Evolutionary conservation across 2,329 filamentous ascomycete genomes (phyloP), one percentile per base, ranked within the genome.

Genomic region (Aspergillus costaricaensis): DNA sequence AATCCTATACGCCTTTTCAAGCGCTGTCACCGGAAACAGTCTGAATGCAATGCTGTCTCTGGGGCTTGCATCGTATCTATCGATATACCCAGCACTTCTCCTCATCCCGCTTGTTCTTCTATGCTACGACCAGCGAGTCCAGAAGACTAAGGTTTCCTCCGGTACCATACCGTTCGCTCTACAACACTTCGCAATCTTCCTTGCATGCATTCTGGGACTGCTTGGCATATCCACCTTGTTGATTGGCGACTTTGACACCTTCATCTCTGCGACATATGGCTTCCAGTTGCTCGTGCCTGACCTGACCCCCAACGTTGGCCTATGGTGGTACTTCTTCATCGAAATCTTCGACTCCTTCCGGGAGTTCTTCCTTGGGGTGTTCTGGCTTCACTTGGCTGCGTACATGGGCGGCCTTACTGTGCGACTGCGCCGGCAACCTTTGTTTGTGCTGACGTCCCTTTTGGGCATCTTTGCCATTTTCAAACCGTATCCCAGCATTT

Each of bases 241-340:
- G 43, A 91, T 90, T 1, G 88, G 83, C 32, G 83, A 86, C 63
- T 96, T 92, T 2, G 96, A 91, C 91, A 88, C 93, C 63, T 99
- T 98, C 71, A 77, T 98, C 19, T 78, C 84, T 7, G 92, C 92
- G 19, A 97, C 95, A 0, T 99, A 99, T 77, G 92, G 94, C 67
- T 91, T 96, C 50, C 93, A 96, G 69, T 84, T 99, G 39, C 87
- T 95, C 1, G 85, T 99, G 2, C 91, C 92, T 8, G 95, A 99
- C 73, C 83, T 99, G 43, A 96, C 94, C 0, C 95, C 95, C 12
- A 99, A 98, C 67, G 90, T 96, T 30, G 95, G 95, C 1, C 83
- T 99, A 1, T 99, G 95, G 95, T 99, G 95, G 95, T 99, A 99
- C 78, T 99, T 99, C 79, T 98, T 99, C 74, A 96, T 96, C 67